Percentiles rank a stretch among this genome's conserved stretches.
Conservation (phyloP, 164 flowering plant genomes). For the Aristolochia fimbriata region DNA sequence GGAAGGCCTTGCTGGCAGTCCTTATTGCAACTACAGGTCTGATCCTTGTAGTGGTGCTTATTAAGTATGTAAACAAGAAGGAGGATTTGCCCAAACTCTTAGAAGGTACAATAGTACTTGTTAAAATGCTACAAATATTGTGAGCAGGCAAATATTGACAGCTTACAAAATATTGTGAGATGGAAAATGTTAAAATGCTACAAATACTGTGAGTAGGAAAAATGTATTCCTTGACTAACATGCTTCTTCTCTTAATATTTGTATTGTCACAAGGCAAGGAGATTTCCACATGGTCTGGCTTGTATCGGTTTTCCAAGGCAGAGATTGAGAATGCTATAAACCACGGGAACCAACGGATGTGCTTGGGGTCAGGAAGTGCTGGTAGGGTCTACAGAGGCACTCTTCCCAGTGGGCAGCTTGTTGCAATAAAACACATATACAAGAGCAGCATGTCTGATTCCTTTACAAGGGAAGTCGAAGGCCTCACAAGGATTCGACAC, state of each 20-base stretch:
- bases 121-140: neutral
- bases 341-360: slow-evolving; percentile 18
- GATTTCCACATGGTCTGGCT: slow-evolving; percentile 36
- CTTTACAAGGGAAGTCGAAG: slow-evolving; percentile 53
- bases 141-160: too few relatives aligned
- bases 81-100: slow-evolving; percentile 8
- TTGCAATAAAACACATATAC: slow-evolving; percentile 60
- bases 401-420: slow-evolving; percentile 63
- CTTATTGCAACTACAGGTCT: slow-evolving; percentile 19
- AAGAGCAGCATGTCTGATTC: slow-evolving; percentile 39
- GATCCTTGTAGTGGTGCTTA: slow-evolving; percentile 23
- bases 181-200: neutral
- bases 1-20: slow-evolving; percentile 21
- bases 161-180: neutral
- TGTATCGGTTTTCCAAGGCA: slow-evolving; percentile 48
- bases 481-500: slow-evolving; percentile 55
- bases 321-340: slow-evolving; percentile 62
- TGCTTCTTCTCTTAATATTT: too few relatives aligned
- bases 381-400: slow-evolving; percentile 60
- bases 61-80: slow-evolving; percentile 35
- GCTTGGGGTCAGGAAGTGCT: slow-evolving; percentile 61
- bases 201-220: neutral
- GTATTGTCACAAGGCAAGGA: slow-evolving; percentile 11
- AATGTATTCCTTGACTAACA: neutral
- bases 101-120: slow-evolving; percentile 7